Base-by-base conservation (phyloP, 1,139 yeast genomes). In the Debaryomycetaceae sp. region DNA sequence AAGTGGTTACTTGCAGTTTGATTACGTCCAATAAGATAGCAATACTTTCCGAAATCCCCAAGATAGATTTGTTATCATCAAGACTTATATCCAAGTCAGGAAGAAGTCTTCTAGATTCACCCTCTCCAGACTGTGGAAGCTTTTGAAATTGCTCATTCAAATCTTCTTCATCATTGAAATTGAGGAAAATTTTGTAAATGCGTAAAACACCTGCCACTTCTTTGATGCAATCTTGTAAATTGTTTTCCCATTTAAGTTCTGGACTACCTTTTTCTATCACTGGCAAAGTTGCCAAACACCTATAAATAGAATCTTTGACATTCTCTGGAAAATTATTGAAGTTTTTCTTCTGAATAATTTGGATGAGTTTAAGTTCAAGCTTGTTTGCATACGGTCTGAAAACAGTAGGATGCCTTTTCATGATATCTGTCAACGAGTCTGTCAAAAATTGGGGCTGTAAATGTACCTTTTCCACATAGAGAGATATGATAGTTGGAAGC, bases 381-480 rank as follows among this genome's bases (percentile, higher is more conserved):
- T 82, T 82, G 46, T 78, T 75, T 8, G 83, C 84, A 62, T 73
- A 82, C 7, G 96, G 95, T 58, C 92, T 76, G 56, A 87, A 86
- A 3, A 95, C 84, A 4, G 94, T 86, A 1, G 95, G 78, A 56
- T 86, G 87, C 45, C 74, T 69, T 33, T 64, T 61, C 37, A 85
- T 64, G 15, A 84, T 58, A 16, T 61, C 65, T 41, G 67, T 67
- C 46, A 87, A 63, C 1, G 84, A 71, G 2, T 70, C 71, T 18
- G 83, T 57, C 22, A 75, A 57, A 22, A 71, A 55, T 31, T 49
- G 51, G 1, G 82, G 81, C 19, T 59, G 52, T 38, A 56, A 52
- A 14, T 58, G 60, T 17, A 81, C 55, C 41, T 67, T 60, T 15
- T 67, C 76, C 41, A 87, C 56, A 47, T 83, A 70, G 5, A 76